These are phyloP conservation scores for Lachnum nothofagi DNA, from an alignment of 2,329 filamentous ascomycete genomes.

Conservation along the genomic window DNA sequence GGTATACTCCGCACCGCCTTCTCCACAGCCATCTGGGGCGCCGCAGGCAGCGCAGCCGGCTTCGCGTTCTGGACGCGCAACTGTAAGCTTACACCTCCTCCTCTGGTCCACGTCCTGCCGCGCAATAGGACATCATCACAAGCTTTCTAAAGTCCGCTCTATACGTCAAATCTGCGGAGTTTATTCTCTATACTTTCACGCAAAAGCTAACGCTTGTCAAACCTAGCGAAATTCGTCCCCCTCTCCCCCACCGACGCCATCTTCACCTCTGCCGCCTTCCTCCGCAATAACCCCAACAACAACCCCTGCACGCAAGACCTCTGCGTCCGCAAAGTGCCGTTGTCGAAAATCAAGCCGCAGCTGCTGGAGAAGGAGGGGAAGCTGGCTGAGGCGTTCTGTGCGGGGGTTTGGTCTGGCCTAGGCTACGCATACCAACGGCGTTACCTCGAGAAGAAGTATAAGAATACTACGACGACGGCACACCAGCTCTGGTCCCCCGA, in stretches of 20 bases:
- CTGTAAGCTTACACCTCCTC: slow-evolving; percentile 2
- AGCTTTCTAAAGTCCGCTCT: no score
- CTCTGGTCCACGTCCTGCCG: not conserved
- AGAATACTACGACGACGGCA: slow-evolving; percentile 47
- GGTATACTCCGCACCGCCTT: slow-evolving; percentile 19
- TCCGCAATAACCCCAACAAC: slow-evolving; percentile 54
- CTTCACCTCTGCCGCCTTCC: slow-evolving; percentile 53
- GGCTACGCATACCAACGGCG: slow-evolving; percentile 52
- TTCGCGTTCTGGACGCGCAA: slow-evolving; percentile 22
- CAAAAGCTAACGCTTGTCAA: slow-evolving; percentile 14
- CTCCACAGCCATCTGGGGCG: slow-evolving; percentile 19
- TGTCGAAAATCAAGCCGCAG: slow-evolving; percentile 60
- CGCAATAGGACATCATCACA: no score
- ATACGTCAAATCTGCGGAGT: no score
- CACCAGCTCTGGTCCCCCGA: slow-evolving; percentile 56
- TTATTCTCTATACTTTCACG: no score
- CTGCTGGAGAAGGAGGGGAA: slow-evolving; percentile 58
- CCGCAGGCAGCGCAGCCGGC: slow-evolving; percentile 17
- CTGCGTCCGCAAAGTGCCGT: slow-evolving; percentile 56
- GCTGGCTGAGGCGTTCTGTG: slow-evolving; percentile 37
- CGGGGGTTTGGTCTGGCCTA: slow-evolving; percentile 29
- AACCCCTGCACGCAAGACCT: slow-evolving; percentile 63
- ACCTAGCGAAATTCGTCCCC: slow-evolving; percentile 42
- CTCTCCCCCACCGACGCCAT: slow-evolving; percentile 55
- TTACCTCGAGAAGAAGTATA: slow-evolving; percentile 55